A percentile compares a stretch with the other conserved stretches of the same genome.
These are phyloP conservation scores for Ceratobasidium sp. DNA, from an alignment of 1,284 basidiomycete species.

Conservation along the genomic window DNA sequence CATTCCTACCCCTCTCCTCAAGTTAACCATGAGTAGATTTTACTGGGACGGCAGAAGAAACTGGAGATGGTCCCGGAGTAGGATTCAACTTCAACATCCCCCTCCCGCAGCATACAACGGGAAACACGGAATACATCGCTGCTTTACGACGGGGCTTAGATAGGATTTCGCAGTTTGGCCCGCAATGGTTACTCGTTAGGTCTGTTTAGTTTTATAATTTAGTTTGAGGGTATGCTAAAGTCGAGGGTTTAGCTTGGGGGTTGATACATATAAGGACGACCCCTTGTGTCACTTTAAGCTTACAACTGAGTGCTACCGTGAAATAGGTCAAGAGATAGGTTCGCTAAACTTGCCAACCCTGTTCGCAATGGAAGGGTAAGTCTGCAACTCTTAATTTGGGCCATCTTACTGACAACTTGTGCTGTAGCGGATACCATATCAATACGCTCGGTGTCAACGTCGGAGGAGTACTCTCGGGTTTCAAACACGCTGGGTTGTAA, in stretches of 20 bases:
- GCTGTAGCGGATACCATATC: conserved; percentile 22
- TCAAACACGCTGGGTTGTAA: not conserved
- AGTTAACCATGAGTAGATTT: conserved; percentile 47
- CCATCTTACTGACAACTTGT: not conserved
- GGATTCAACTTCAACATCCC: conserved; percentile 51
- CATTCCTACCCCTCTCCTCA: not conserved
- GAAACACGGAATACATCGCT: conserved; percentile 48
- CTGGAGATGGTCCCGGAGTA: conserved; percentile 48
- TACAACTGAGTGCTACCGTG: conserved; percentile 48
- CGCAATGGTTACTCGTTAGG: conserved; percentile 51
- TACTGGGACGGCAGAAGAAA: conserved; percentile 50
- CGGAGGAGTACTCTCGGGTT: conserved; percentile 22
- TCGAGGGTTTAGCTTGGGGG: conserved; percentile 48
- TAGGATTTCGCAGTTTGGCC: conserved; percentile 46
- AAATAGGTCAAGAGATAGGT: conserved; percentile 50
- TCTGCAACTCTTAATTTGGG: not conserved
- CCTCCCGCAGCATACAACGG: conserved; percentile 48
- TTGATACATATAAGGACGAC: conserved; percentile 52
- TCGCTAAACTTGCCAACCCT: conserved; percentile 47
- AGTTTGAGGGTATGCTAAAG: not conserved
- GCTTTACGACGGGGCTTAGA: conserved; percentile 46
- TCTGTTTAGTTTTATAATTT: conserved; percentile 38
- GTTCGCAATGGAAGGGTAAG: conserved; percentile 53
- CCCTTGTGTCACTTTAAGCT: conserved; percentile 52
- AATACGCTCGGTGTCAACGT: conserved; percentile 33